Conservation (phyloP, 768 basidiomycete species). For the Chalciporus chontae region DNA sequence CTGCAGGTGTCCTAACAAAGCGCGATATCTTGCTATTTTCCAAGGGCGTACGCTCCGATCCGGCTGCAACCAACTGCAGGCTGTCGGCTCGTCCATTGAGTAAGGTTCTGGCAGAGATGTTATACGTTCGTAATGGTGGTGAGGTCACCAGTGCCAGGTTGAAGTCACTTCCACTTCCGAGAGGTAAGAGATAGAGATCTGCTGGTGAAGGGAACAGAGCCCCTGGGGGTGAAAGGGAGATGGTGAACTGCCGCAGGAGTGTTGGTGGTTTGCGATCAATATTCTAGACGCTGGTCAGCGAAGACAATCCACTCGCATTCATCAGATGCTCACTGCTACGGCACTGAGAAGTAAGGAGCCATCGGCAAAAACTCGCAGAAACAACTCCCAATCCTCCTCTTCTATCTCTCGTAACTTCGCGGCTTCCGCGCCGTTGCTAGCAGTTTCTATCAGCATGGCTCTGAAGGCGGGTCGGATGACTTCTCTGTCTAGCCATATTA, state of each 20-base stretch:
- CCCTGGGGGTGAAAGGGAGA: slow-evolving; percentile 59
- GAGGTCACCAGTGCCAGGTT: slow-evolving; percentile 60
- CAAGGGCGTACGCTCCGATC: slow-evolving; percentile 35
- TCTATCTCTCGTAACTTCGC: slow-evolving; percentile 58
- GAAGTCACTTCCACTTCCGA: slow-evolving; percentile 31
- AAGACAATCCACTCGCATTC: not conserved
- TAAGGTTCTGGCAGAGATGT: slow-evolving; percentile 56
- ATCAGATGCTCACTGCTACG: slow-evolving; percentile 53
- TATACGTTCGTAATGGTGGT: slow-evolving; percentile 60
- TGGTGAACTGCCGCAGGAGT: slow-evolving; percentile 67
- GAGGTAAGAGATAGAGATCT: slow-evolving; percentile 53
- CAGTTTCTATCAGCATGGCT: slow-evolving; percentile 37
- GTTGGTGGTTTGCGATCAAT: slow-evolving; percentile 88
- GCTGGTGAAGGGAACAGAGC: slow-evolving; percentile 46
- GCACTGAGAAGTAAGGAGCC: slow-evolving; percentile 73
- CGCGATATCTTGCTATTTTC: slow-evolving; percentile 54
- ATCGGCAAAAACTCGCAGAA: slow-evolving; percentile 67
- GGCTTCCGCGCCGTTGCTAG: slow-evolving; percentile 8
- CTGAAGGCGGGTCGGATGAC: slow-evolving; percentile 49
- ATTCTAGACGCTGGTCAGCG: slow-evolving; percentile 49
- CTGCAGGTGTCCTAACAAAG: slow-evolving; percentile 78
- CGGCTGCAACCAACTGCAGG: slow-evolving; percentile 41
- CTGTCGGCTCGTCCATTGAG: slow-evolving; percentile 59
- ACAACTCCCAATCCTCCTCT: slow-evolving; percentile 77
- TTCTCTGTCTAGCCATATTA: slow-evolving; percentile 71